Conservation (phyloP, 306 rosid species). For the Malus sylvestris region DNA sequence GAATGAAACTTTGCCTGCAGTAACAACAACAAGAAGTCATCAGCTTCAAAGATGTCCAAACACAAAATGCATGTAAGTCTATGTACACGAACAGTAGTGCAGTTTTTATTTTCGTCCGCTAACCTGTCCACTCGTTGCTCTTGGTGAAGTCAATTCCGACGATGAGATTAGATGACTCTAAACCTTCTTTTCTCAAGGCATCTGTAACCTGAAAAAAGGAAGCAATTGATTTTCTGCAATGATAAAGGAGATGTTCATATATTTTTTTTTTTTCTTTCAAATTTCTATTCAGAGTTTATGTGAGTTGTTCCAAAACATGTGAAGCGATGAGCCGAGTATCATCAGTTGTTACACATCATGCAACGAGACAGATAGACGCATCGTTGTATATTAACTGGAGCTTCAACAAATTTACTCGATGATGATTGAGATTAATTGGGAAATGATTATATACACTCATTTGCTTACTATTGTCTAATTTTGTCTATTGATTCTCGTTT, state of each 20-base stretch:
- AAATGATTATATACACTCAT: too few relatives aligned
- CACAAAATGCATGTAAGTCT: not conserved
- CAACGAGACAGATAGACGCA: not conserved
- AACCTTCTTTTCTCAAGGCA: constrained; percentile 68
- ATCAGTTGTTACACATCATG: not conserved
- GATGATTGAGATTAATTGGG: too few relatives aligned
- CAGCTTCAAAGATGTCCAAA: constrained; percentile 9
- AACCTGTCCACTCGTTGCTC: constrained; percentile 97
- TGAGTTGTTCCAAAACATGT: too few relatives aligned
- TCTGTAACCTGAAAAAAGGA: constrained; percentile 45
- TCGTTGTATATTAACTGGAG: too few relatives aligned
- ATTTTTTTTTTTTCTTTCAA: too few relatives aligned
- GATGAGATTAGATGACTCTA: constrained; percentile 88
- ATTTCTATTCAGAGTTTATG: too few relatives aligned
- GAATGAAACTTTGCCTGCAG: constrained; percentile 69
- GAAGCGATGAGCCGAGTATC: too few relatives aligned
- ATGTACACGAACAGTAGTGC: not conserved
- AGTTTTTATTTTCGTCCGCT: constrained; percentile 6
- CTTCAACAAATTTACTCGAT: too few relatives aligned
- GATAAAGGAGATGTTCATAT: too few relatives aligned
- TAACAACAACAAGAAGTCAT: constrained; percentile 13
- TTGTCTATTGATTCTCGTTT: too few relatives aligned
- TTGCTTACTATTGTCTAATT: too few relatives aligned
- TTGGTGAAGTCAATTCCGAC: constrained; percentile 88
- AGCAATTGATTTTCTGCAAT: not conserved